These are phyloP conservation scores for Tubosaeta sp. DNA, from an alignment of 768 basidiomycete genomes.

Conservation along the genomic window DNA sequence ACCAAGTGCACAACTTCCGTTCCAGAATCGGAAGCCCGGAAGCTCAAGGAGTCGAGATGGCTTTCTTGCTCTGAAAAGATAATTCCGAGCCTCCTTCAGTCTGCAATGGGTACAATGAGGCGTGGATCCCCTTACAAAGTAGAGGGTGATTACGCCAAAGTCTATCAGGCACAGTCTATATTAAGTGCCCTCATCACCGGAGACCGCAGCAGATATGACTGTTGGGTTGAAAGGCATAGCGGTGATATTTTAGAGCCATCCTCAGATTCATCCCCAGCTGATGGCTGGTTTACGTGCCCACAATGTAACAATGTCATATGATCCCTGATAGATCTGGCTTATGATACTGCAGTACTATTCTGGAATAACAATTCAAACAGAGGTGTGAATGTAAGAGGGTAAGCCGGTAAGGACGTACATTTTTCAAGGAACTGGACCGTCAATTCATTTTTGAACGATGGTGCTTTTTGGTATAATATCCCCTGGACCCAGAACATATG, in stretches of 20 bases:
- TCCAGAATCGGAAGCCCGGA: neutral
- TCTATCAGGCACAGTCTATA: constrained; percentile 8
- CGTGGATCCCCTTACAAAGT: neutral
- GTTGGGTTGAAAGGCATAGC: neutral
- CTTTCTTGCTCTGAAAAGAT: accelerated
- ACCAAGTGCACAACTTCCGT: neutral
- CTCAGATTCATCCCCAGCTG: neutral
- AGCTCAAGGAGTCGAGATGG: neutral
- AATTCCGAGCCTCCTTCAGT: neutral
- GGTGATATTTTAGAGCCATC: neutral
- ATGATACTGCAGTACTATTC: no score
- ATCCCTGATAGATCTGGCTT: neutral
- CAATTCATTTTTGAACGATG: no score
- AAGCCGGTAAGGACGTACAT: no score
- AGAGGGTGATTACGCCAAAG: neutral
- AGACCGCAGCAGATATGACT: neutral
- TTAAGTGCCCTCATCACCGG: neutral
- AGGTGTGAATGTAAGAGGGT: no score
- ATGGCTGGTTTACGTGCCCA: neutral
- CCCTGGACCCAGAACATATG: no score
- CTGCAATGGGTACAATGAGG: neutral
- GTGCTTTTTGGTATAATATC: no score
- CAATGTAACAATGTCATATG: neutral
- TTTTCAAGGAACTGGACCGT: no score
- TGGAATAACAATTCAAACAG: no score